Percentiles rank a stretch among this genome's conserved stretches.
phyloP scores from a whole-genome alignment of 225 moss, liverwort and hornwort genomes.

The Sphagnum tenellum region DNA sequence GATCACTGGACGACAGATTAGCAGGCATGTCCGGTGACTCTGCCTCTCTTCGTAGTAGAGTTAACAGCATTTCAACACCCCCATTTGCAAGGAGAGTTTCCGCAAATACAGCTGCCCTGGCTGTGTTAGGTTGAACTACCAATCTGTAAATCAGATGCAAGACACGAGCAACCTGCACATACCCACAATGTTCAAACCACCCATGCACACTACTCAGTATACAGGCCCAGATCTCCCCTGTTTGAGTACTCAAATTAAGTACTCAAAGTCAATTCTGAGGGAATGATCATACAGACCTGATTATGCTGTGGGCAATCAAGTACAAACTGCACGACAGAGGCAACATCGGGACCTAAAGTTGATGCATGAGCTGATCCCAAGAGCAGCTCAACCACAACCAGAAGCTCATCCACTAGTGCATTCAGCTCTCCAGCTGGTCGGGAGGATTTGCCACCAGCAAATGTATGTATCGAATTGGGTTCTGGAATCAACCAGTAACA shows the following conservation, averaged over 20 bases:
- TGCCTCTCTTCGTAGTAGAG: constrained; percentile 80
- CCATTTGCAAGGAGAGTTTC: constrained; percentile 73
- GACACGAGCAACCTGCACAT: constrained; percentile 77
- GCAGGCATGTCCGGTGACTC: constrained; percentile 53
- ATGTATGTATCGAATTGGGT: constrained; percentile 70
- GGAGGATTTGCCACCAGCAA: constrained; percentile 65
- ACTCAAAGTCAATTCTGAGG: not conserved
- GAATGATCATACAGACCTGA: constrained; percentile 37
- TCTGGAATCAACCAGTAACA: constrained; percentile 98
- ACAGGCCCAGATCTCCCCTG: not conserved
- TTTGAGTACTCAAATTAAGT: not conserved
- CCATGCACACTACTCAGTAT: not conserved
- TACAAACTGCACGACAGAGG: constrained; percentile 93
- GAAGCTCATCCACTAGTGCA: constrained; percentile 93
- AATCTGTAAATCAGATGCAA: constrained; percentile 82
- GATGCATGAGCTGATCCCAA: constrained; percentile 85
- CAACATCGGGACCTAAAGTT: constrained; percentile 80
- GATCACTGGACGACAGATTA: constrained; percentile 9
- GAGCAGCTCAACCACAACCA: constrained; percentile 91
- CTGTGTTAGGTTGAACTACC: constrained; percentile 77
- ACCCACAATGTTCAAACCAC: too few species aligned
- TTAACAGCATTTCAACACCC: constrained; percentile 88
- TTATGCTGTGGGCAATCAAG: constrained; percentile 98
- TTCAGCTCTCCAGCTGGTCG: constrained; percentile 94
- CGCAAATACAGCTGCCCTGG: constrained; percentile 65